These are phyloP conservation scores for Boletus reticuloceps DNA, from an alignment of 768 basidiomycete species.

Conservation along the genomic window DNA sequence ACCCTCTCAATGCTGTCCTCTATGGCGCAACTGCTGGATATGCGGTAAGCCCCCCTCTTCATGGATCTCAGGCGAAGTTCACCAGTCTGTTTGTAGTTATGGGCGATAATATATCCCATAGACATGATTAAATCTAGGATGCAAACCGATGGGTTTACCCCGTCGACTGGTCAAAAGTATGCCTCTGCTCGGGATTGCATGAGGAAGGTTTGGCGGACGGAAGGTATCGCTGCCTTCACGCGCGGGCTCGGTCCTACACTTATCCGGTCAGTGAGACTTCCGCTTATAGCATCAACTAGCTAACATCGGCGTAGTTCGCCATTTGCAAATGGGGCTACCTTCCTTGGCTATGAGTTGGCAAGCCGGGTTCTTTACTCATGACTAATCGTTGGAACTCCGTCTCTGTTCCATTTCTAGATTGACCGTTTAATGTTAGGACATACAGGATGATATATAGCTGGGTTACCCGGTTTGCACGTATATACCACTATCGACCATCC, in stretches of 20 bases:
- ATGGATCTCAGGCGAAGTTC: not conserved
- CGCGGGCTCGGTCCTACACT: conserved; percentile 91
- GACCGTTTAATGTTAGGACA: not conserved
- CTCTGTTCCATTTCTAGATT: too few relatives aligned
- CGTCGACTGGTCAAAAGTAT: conserved; percentile 78
- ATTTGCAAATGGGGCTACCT: conserved; percentile 96
- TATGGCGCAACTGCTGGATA: conserved; percentile 94
- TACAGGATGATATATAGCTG: not conserved
- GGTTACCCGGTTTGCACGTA: not conserved
- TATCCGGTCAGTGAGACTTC: conserved; percentile 61
- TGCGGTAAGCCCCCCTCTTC: conserved; percentile 53
- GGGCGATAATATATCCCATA: conserved; percentile 93
- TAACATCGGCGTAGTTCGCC: conserved; percentile 62
- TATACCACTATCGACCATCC: conserved; percentile 4
- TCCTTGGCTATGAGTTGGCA: conserved; percentile 93
- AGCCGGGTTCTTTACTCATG: conserved; percentile 60
- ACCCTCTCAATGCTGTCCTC: conserved; percentile 70
- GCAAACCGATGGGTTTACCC: conserved; percentile 88
- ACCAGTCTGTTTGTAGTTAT: conserved; percentile 49
- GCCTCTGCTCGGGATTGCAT: conserved; percentile 80
- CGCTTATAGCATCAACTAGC: not conserved
- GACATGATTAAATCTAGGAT: conserved; percentile 96
- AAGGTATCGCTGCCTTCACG: conserved; percentile 84
- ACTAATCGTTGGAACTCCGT: not conserved
- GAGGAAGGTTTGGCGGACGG: conserved; percentile 75